phyloP scores from a whole-genome alignment of 2,329 filamentous ascomycete genomes.

The Phyllosticta citriasiana region DNA sequence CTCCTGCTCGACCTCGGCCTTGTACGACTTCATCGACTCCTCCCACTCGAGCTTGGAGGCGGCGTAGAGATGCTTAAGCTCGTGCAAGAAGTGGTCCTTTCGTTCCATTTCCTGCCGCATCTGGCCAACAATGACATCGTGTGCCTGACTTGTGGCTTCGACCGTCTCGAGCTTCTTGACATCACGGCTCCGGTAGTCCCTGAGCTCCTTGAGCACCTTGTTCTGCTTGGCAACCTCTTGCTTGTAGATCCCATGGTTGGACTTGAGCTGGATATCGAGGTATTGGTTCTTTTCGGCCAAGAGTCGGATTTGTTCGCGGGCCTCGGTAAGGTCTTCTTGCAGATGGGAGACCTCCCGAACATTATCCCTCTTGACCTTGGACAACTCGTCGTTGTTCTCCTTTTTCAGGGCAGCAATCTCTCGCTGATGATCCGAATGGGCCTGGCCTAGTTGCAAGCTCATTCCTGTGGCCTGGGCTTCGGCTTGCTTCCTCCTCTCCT shows the following conservation, averaged over 20 bases:
- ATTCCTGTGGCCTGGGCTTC: conserved; percentile 7
- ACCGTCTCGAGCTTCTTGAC: not conserved
- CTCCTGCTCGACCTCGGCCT: conserved; percentile 2
- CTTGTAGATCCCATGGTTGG: conserved; percentile 3
- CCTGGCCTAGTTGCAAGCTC: conserved; percentile 7
- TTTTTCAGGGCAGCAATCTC: conserved; percentile 4
- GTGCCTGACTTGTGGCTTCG: conserved; percentile 1
- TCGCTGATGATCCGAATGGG: not conserved
- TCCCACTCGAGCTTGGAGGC: conserved; percentile 1
- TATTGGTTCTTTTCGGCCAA: conserved; percentile 6
- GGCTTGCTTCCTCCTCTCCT: conserved; percentile 7
- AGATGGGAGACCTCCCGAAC: conserved; percentile 1
- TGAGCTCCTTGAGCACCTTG: not conserved
- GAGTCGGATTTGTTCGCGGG: conserved; percentile 2
- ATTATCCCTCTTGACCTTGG: not conserved
- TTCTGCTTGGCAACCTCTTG: conserved; percentile 4
- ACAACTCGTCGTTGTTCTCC: conserved; percentile 4
- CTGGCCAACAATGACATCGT: conserved; percentile 6
- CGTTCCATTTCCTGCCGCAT: conserved; percentile 5
- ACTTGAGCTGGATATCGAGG: conserved; percentile 6
- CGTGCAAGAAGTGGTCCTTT: not conserved
- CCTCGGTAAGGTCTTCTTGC: conserved; percentile 4
- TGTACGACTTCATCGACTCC: not conserved
- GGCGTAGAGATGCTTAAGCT: not conserved
- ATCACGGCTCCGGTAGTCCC: not conserved